Evolutionary conservation across 2,329 filamentous ascomycete genomes (phyloP).

Genomic region (Ophiostoma pallidulum): DNA sequence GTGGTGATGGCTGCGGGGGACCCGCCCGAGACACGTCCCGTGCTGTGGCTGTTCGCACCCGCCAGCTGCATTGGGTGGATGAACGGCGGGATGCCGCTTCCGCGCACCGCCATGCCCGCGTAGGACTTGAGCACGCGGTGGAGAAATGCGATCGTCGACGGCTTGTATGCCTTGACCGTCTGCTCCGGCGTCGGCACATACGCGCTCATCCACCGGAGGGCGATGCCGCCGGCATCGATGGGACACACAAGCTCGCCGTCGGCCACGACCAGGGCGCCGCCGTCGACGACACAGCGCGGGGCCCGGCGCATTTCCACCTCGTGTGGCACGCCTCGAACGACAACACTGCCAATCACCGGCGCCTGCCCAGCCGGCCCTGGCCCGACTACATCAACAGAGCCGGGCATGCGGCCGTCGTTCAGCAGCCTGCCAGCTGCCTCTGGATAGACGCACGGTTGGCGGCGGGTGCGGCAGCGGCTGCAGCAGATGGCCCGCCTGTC

Average conservation of each 20-base stretch:
- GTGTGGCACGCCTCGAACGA: no score
- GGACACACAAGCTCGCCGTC: conserved; percentile 31
- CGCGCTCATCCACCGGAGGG: conserved; percentile 39
- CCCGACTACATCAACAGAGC: no score
- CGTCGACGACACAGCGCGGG: conserved; percentile 18
- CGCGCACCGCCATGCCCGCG: conserved; percentile 26
- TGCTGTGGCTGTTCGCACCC: neutral
- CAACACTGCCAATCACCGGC: no score
- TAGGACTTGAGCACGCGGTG: conserved; percentile 36
- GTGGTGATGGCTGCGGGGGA: conserved; percentile 6
- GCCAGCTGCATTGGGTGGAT: conserved; percentile 31
- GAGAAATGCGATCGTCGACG: conserved; percentile 30
- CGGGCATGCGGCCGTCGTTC: neutral
- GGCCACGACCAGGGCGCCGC: neutral
- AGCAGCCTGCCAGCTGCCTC: conserved; percentile 16
- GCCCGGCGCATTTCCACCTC: no score
- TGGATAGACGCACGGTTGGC: no score
- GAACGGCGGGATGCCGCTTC: conserved; percentile 33
- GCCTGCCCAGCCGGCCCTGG: no score
- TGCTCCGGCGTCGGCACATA: conserved; percentile 37
- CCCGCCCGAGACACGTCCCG: neutral
- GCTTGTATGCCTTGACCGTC: conserved; percentile 31
- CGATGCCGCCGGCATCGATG: conserved; percentile 37
- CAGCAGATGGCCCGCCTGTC: conserved; percentile 27
- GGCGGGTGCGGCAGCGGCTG: conserved; percentile 22